Conservation (phyloP, 148 eudicot species). For the Rhododendron molle region DNA sequence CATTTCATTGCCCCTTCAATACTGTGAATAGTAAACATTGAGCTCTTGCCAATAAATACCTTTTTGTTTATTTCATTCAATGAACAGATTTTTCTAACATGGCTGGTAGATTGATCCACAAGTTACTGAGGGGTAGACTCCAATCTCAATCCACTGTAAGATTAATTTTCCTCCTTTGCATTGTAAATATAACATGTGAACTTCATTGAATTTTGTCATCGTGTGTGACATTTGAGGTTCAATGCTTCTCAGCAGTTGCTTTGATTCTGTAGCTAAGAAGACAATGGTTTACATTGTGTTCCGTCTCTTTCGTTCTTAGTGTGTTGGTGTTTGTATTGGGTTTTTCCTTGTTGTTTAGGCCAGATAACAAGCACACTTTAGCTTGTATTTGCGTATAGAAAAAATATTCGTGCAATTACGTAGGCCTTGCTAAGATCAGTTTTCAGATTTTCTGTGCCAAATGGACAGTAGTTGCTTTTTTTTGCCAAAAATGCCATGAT, state of each 20-base stretch:
- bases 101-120: conserved; percentile 58
- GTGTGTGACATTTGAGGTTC: background rate
- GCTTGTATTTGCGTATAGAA: background rate
- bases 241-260: background rate
- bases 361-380: background rate
- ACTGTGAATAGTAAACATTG: background rate
- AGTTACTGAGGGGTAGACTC: conserved; percentile 39
- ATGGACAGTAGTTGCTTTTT: background rate
- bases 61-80: background rate
- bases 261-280: background rate
- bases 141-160: conserved; percentile 46
- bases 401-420: background rate
- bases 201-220: background rate
- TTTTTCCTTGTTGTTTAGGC: background rate
- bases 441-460: background rate
- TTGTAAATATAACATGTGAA: background rate
- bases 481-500: background rate
- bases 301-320: background rate
- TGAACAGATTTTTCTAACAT: conserved; percentile 22
- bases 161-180: background rate
- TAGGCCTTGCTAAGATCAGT: background rate
- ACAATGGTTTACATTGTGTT: background rate
- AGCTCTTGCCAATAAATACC: background rate
- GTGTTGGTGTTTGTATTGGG: background rate
- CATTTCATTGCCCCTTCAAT: background rate